Evolutionary conservation across 495 filamentous ascomycete genomes (phyloP).

Genomic region (Darksidea phi): DNA sequence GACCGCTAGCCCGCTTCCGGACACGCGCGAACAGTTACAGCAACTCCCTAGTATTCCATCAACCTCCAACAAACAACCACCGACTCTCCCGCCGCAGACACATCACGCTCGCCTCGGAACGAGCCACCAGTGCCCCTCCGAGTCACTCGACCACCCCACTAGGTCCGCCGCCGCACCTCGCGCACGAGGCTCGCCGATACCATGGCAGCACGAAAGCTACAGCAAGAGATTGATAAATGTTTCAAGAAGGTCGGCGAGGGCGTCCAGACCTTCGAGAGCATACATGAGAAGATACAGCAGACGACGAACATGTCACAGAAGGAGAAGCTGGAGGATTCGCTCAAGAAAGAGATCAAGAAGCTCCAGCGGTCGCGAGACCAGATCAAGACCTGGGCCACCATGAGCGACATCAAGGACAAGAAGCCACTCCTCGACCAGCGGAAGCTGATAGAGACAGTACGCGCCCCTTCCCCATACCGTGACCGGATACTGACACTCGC

Average conservation of each 20-base stretch:
- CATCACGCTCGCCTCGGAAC: background rate
- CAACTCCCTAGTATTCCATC: constrained; percentile 19
- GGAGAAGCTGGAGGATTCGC: constrained; percentile 93
- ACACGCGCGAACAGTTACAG: constrained; percentile 10
- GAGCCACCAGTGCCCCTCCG: constrained; percentile 2
- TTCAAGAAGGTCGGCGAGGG: constrained; percentile 97
- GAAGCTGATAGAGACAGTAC: constrained; percentile 92
- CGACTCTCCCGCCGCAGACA: constrained; percentile 1
- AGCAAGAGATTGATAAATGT: constrained; percentile 96
- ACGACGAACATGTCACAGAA: constrained; percentile 91
- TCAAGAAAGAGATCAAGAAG: constrained; percentile 99
- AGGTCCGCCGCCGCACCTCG: constrained; percentile 9
- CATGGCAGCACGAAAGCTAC: constrained; percentile 93
- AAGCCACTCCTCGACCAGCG: constrained; percentile 87
- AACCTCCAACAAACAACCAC: constrained; percentile 4
- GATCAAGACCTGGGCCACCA: constrained; percentile 97
- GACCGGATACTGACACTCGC: constrained; percentile 31
- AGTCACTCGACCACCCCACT: constrained; percentile 1
- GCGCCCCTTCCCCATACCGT: constrained; percentile 16
- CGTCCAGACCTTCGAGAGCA: constrained; percentile 84
- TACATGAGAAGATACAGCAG: constrained; percentile 93
- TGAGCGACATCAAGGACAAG: constrained; percentile 99
- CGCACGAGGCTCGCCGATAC: constrained; percentile 38
- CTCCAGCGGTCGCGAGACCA: constrained; percentile 94
- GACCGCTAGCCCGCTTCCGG: constrained; percentile 15